Evolutionary conservation across 257 asterid species (phyloP).

Genomic region (Solanum pennellii): DNA sequence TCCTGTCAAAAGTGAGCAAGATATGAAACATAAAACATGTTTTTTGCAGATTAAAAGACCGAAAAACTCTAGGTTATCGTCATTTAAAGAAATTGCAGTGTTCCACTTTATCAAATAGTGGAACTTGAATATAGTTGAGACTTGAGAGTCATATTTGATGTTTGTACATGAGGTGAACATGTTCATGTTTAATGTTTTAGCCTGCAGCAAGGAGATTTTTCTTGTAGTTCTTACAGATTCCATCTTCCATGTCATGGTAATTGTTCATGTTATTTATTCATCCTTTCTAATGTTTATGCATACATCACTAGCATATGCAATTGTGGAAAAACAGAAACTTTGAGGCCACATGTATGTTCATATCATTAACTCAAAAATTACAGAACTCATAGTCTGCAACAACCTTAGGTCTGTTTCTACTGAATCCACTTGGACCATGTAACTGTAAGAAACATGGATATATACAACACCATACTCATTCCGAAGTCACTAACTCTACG

Average conservation of each 20-base stretch:
- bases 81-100: neutral
- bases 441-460: neutral
- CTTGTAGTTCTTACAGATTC: neutral
- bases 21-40: neutral
- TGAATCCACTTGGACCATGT: neutral
- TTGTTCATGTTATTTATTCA: neutral
- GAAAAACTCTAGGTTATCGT: neutral
- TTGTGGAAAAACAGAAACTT: neutral
- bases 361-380: neutral
- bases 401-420: neutral
- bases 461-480: neutral
- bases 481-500: neutral
- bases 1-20: neutral
- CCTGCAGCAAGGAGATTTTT: neutral
- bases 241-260: neutral
- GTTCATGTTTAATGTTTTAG: neutral
- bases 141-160: neutral
- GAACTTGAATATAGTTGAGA: neutral
- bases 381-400: neutral
- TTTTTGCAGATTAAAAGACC: neutral
- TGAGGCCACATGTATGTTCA: neutral
- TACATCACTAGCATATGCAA: neutral
- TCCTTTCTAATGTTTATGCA: neutral
- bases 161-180: neutral
- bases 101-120: neutral